These are phyloP conservation scores for Monosporascus sp. DNA, from an alignment of 2,329 filamentous ascomycete species.

Conservation along the genomic window DNA sequence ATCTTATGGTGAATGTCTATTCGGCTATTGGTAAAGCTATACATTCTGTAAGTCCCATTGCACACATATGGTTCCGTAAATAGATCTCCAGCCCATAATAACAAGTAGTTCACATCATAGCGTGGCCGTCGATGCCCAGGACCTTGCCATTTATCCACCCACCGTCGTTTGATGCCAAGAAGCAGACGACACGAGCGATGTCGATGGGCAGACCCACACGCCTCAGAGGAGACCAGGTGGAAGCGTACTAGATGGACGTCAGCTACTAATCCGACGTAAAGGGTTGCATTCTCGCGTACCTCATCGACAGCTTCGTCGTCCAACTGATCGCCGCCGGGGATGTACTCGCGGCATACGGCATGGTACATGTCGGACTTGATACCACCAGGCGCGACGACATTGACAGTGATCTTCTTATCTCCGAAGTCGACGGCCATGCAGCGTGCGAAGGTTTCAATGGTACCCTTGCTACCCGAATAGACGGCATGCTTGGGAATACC, in stretches of 20 bases:
- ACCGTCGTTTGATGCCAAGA: constrained; percentile 41
- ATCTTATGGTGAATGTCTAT: too few species aligned
- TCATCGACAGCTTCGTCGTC: constrained; percentile 56
- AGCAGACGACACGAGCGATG: constrained; percentile 60
- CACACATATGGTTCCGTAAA: too few species aligned
- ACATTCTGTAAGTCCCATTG: too few species aligned
- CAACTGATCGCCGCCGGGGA: constrained; percentile 51
- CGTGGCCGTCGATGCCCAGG: constrained; percentile 25
- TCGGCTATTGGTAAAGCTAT: too few species aligned
- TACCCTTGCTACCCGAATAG: constrained; percentile 71
- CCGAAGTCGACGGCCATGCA: constrained; percentile 68
- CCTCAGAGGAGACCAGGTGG: constrained; percentile 58
- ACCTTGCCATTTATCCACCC: constrained; percentile 41
- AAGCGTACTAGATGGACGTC: constrained; percentile 43
- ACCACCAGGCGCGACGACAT: constrained; percentile 61
- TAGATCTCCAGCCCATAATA: background rate
- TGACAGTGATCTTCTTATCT: constrained; percentile 62
- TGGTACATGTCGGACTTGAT: constrained; percentile 67
- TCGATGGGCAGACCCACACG: constrained; percentile 64
- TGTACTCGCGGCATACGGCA: constrained; percentile 59
- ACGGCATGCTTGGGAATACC: constrained; percentile 67
- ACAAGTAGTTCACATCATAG: constrained; percentile 22
- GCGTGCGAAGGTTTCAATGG: constrained; percentile 72
- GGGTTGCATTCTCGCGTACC: constrained; percentile 21
- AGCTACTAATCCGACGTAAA: background rate